Conservation (phyloP, 331 rosid species). For the Malus hybrid region DNA sequence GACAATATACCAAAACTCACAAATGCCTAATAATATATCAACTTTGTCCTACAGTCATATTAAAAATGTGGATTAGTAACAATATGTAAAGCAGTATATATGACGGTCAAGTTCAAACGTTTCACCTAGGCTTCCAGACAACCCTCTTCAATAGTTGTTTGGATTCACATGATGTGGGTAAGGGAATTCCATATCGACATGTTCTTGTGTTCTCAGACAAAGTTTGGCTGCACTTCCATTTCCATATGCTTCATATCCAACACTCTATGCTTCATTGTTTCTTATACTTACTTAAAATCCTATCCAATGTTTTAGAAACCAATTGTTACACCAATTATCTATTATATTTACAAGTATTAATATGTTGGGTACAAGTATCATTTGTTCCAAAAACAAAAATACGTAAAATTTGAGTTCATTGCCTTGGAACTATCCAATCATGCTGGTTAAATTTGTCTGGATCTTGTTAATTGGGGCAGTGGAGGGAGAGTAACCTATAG, state of each 20-base stretch:
- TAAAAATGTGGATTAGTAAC: not conserved
- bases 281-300: not conserved
- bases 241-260: not conserved
- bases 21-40: not conserved
- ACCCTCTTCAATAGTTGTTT: not conserved
- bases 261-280: not conserved
- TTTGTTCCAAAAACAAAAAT: not conserved
- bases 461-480: not conserved
- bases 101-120: not conserved
- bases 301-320: not conserved
- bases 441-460: not conserved
- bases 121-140: not conserved
- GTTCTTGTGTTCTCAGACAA: conserved; percentile 32
- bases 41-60: not conserved
- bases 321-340: not conserved
- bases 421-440: not conserved
- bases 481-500: not conserved
- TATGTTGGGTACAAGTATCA: not conserved
- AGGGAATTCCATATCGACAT: conserved; percentile 1
- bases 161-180: conserved; percentile 27
- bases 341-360: not conserved
- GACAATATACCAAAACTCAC: not conserved
- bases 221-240: conserved; percentile 20
- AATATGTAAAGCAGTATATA: not conserved
- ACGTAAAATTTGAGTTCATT: not conserved